A percentile compares a stretch with the other conserved stretches of the same genome.
Evolutionary conservation across 768 basidiomycete genomes (phyloP).

Genomic region (Macrolepiota albuminosa): DNA sequence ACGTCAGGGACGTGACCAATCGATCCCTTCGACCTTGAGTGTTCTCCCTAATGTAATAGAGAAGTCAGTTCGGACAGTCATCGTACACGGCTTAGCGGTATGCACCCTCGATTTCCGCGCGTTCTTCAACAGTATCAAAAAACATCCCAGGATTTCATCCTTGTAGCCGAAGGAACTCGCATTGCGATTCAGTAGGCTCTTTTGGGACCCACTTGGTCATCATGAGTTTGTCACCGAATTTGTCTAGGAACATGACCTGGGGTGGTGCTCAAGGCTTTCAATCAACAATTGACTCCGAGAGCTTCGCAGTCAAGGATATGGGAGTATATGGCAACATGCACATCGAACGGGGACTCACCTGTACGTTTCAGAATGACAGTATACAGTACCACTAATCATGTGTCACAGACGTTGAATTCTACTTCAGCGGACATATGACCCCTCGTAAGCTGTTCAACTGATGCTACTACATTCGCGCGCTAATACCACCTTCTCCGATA

Average conservation of each 20-base stretch:
- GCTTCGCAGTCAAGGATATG: conserved; percentile 57
- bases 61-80: conserved; percentile 57
- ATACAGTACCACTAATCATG: neutral
- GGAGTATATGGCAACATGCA: conserved; percentile 60
- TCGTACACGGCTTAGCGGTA: conserved; percentile 64
- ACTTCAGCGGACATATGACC: conserved; percentile 56
- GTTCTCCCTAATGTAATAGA: conserved; percentile 69
- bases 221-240: neutral
- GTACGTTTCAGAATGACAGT: conserved; percentile 26
- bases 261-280: conserved; percentile 64
- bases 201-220: neutral
- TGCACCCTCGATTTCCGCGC: conserved; percentile 19
- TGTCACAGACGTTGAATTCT: conserved; percentile 49
- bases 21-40: conserved; percentile 54
- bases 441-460: conserved; percentile 35
- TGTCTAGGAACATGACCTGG: conserved; percentile 44
- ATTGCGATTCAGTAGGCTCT: conserved; percentile 47
- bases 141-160: conserved; percentile 32
- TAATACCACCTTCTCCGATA: conserved; percentile 8
- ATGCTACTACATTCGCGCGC: neutral
- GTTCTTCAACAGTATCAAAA: neutral
- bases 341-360: conserved; percentile 61
- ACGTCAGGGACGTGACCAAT: conserved; percentile 39
- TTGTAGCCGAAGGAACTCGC: conserved; percentile 42
- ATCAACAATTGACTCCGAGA: conserved; percentile 53